phyloP scores from a whole-genome alignment of 2,329 filamentous ascomycete genomes.

The Aspergillus persii region DNA sequence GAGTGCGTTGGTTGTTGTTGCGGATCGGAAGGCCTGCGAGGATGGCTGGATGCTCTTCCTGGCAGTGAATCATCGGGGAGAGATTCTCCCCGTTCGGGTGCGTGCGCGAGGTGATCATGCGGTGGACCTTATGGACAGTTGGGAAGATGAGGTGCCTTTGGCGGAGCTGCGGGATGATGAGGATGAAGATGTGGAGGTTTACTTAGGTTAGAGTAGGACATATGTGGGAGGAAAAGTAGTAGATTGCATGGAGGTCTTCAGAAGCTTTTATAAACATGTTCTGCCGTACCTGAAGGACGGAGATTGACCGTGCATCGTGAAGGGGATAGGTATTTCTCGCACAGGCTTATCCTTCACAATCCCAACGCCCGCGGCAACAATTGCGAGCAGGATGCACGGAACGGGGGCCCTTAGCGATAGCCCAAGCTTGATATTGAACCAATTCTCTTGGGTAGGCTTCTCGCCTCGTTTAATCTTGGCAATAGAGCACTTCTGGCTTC shows the following conservation, averaged over 20 bases:
- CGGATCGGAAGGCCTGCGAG: conserved; percentile 20
- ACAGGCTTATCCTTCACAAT: too few relatives aligned
- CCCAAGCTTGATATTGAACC: too few relatives aligned
- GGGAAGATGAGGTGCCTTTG: conserved; percentile 12
- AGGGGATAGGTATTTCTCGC: too few relatives aligned
- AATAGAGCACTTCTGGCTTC: too few relatives aligned
- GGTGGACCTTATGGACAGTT: conserved; percentile 2
- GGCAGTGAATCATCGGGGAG: conserved; percentile 16
- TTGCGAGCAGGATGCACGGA: too few relatives aligned
- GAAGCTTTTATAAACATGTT: too few relatives aligned
- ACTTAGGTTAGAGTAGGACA: conserved; percentile 6
- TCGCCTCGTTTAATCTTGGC: not conserved
- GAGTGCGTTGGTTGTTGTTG: conserved; percentile 14
- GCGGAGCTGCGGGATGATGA: conserved; percentile 12
- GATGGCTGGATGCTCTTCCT: conserved; percentile 18
- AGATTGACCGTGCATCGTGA: too few relatives aligned
- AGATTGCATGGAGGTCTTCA: too few relatives aligned
- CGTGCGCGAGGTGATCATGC: conserved; percentile 6
- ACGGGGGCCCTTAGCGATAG: too few relatives aligned
- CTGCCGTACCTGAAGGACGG: too few relatives aligned
- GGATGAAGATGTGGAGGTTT: conserved; percentile 9
- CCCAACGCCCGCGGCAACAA: too few relatives aligned
- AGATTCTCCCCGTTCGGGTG: conserved; percentile 16
- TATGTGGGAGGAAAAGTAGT: conserved; percentile 9
- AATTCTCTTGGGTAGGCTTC: too few relatives aligned